Base-by-base conservation (phyloP, 495 filamentous ascomycete species). In the Xylaria grammica region DNA sequence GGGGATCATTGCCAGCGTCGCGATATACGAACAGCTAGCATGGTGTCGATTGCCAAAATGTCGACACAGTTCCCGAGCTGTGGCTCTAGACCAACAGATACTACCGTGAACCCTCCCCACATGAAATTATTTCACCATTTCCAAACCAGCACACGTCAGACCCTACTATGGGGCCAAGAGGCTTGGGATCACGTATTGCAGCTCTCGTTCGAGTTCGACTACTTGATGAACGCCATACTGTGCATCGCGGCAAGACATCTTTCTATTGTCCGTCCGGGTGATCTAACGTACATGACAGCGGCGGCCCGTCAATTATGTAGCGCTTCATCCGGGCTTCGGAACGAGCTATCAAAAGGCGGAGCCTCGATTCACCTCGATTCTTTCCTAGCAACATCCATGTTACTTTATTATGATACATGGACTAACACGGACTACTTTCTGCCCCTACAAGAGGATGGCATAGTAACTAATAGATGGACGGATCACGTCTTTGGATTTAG, bases 361-460 rank as follows among this genome's bases (percentile, higher is more conserved):
- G 36, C 11, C 45, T 46, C 63, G 13, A 57, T 38, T 15, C 42
- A 65, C 13, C 40, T 65, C 20, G 63, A 65, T 30, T 40, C 63
- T 26, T 65, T 65, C 30, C 50, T 63, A 40, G 51, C 40, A 40
- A 67, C 60, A 15, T 46, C 65, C 1, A 17, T 48, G 1, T 48
- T 67, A 36, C 19, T 67, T 19, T 53, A 57, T 20, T 57, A 63
- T 40, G 65, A 63, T 27, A 67, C 62, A 22, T 67, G 65, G 65
- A 63, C 40, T 3, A 67, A 63, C 55, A 19, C 32, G 17, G 65
- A 67, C 9, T 67, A 55, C 45, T 34, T 29, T 26, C 9, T 58
- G 30, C 27, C 52, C 20, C 20, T 8, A 19, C 40, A 27, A 48
- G 42, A 57, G n/a, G 52, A 46, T 7, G 27, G 11, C 4, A 22